These are phyloP conservation scores for Colletotrichum theobromicola DNA, from an alignment of 2,329 filamentous ascomycete genomes.

Conservation along the genomic window DNA sequence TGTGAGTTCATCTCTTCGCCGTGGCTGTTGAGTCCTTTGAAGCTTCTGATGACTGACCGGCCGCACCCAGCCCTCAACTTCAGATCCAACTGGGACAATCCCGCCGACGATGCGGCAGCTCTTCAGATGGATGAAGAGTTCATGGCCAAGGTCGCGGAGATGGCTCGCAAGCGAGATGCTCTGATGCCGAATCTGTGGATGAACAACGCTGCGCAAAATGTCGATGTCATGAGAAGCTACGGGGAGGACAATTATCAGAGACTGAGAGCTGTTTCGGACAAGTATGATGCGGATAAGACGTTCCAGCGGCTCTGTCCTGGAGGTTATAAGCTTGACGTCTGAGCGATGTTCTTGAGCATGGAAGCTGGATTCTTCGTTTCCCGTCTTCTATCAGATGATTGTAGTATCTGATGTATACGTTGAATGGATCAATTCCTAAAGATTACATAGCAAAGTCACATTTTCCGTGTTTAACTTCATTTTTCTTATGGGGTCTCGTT, in stretches of 20 bases:
- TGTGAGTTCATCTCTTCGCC: background rate
- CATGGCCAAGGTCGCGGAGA: rapidly evolving
- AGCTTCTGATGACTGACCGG: no score
- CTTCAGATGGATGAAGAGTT: background rate
- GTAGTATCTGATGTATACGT: no score
- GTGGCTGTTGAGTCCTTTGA: no score
- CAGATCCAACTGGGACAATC: background rate
- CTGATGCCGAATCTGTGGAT: background rate
- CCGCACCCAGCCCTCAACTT: background rate
- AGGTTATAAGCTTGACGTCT: background rate
- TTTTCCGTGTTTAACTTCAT: no score
- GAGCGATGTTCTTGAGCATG: background rate
- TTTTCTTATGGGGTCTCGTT: no score
- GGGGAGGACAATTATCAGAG: background rate
- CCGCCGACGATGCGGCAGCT: background rate
- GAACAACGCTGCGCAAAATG: background rate
- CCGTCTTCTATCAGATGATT: no score
- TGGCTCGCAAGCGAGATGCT: background rate
- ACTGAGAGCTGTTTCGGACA: background rate
- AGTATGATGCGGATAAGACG: background rate
- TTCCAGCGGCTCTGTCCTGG: background rate
- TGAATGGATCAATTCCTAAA: no score
- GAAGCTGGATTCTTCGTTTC: no score
- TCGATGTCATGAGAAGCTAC: background rate
- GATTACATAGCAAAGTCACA: no score